Conservation (phyloP, 176 grass and related monocot genomes). For the Zea luxurians region DNA sequence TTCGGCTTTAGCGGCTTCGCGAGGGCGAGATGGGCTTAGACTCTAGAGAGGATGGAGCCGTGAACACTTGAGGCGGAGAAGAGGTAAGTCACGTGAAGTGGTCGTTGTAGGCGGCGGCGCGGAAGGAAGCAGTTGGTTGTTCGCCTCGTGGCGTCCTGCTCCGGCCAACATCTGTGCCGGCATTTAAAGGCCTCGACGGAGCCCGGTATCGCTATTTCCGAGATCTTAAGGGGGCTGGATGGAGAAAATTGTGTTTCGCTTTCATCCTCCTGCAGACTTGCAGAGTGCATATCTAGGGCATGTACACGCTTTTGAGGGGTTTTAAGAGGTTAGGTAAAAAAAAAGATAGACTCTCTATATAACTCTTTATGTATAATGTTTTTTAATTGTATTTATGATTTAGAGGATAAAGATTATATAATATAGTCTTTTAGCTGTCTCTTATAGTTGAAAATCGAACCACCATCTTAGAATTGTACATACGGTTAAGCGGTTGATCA, state of each 20-base stretch:
- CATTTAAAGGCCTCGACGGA: constrained; percentile 37
- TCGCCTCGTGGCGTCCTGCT: constrained; percentile 53
- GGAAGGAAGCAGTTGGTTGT: constrained; percentile 22
- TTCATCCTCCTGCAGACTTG: not conserved
- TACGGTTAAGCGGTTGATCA: too few species aligned
- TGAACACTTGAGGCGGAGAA: not conserved
- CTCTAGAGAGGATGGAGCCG: not conserved
- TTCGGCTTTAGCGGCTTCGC: not conserved
- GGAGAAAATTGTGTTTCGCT: not conserved
- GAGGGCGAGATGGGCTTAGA: constrained; percentile 29
- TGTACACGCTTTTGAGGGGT: too few species aligned
- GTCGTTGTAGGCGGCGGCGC: constrained; percentile 38
- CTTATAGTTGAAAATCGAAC: too few species aligned
- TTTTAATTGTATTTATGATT: too few species aligned
- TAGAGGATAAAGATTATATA: too few species aligned
- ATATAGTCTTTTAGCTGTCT: too few species aligned
- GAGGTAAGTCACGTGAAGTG: constrained; percentile 36
- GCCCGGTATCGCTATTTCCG: not conserved
- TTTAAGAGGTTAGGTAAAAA: too few species aligned
- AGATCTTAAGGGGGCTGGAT: not conserved
- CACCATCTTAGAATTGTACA: too few species aligned
- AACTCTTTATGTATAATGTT: too few species aligned
- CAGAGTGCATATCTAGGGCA: too few species aligned
- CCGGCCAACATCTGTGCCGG: constrained; percentile 45
- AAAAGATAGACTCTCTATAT: too few species aligned